Conservation (phyloP, 164 flowering plant genomes). For the Stephania yunnanensis region DNA sequence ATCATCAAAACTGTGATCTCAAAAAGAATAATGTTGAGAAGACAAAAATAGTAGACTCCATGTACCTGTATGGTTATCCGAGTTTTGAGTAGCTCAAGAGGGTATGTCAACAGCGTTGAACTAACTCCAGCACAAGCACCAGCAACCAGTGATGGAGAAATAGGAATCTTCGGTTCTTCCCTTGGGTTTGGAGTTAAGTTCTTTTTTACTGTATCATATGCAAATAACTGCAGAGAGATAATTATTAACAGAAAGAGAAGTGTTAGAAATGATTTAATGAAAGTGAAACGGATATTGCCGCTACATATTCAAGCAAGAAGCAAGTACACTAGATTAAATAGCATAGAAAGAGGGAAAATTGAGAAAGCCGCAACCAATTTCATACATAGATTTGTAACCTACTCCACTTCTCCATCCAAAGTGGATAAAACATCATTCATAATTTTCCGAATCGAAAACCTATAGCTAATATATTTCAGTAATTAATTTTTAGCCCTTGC, state of each 20-base stretch:
- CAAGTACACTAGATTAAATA: neutral
- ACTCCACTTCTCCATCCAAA: neutral
- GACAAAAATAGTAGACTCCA: neutral
- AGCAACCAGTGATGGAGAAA: slow-evolving; percentile 82
- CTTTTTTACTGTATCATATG: slow-evolving; percentile 86
- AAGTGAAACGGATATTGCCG: neutral
- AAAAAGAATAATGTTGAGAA: neutral
- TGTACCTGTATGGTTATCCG: slow-evolving; percentile 88
- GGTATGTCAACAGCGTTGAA: slow-evolving; percentile 82
- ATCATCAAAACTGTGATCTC: neutral
- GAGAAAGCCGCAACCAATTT: neutral
- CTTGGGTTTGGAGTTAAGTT: slow-evolving; percentile 58
- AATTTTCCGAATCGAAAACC: neutral
- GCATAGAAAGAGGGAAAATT: neutral
- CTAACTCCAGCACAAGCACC: slow-evolving; percentile 98
- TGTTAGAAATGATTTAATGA: neutral
- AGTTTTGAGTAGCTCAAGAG: slow-evolving; percentile 90
- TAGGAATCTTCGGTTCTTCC: slow-evolving; percentile 54
- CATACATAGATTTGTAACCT: neutral
- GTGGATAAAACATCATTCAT: neutral
- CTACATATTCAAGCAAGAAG: neutral
- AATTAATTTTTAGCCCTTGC: too few relatives aligned
- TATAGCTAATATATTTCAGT: too few relatives aligned
- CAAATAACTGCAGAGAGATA: slow-evolving; percentile 62
- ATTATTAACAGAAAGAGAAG: neutral